phyloP scores from a whole-genome alignment of 2,329 filamentous ascomycete species.

The Lecanicillium sp. region DNA sequence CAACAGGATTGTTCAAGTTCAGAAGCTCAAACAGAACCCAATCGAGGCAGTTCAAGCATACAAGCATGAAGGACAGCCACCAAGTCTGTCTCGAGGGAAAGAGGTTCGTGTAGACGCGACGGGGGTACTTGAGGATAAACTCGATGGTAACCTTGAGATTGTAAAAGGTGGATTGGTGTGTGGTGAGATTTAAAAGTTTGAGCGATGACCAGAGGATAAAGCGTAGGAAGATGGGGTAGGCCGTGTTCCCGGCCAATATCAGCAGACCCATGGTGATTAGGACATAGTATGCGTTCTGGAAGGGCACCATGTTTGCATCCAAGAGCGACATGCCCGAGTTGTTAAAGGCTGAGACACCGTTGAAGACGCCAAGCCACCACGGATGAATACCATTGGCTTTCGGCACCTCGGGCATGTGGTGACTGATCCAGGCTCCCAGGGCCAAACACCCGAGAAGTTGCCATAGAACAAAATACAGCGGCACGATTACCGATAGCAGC shows the following conservation, averaged over 20 bases:
- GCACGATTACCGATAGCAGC: constrained; percentile 51
- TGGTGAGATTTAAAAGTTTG: constrained; percentile 30
- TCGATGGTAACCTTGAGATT: constrained; percentile 41
- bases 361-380: constrained; percentile 64
- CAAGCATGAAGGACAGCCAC: constrained; percentile 56
- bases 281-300: constrained; percentile 44
- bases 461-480: constrained; percentile 51
- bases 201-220: constrained; percentile 48
- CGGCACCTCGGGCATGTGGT: constrained; percentile 40
- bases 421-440: constrained; percentile 52
- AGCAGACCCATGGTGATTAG: constrained; percentile 47
- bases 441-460: constrained; percentile 52
- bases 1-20: constrained; percentile 51
- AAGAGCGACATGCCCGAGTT: constrained; percentile 64
- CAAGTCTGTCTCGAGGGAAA: constrained; percentile 58
- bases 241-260: constrained; percentile 58
- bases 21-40: constrained; percentile 61
- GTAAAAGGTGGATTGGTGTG: constrained; percentile 24
- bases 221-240: constrained; percentile 56
- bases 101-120: constrained; percentile 54
- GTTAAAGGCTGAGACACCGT: constrained; percentile 61
- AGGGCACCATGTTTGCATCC: constrained; percentile 58
- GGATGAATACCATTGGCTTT: constrained; percentile 51
- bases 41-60: constrained; percentile 53
- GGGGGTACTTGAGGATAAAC: constrained; percentile 48